Conservation (phyloP, 768 basidiomycete genomes). For the Mycena pura region DNA sequence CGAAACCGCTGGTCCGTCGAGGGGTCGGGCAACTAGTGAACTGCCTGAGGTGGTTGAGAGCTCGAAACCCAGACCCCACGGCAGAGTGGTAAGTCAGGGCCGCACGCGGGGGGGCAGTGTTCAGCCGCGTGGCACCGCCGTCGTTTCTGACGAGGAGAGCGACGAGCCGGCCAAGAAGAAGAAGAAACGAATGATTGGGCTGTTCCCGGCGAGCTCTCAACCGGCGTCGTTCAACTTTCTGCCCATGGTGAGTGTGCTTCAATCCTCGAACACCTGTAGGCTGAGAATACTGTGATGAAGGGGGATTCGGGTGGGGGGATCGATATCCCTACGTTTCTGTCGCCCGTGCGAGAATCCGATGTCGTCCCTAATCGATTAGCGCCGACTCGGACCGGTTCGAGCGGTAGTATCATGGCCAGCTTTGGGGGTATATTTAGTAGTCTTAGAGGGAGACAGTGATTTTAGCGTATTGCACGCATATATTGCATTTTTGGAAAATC, state of each 20-base stretch:
- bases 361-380: slow-evolving; percentile 54
- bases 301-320: slow-evolving; percentile 47
- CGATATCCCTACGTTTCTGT: slow-evolving; percentile 70
- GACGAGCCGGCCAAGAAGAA: slow-evolving; percentile 53
- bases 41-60: slow-evolving; percentile 6
- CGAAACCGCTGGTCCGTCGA: slow-evolving; percentile 4
- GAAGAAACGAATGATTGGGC: slow-evolving; percentile 74
- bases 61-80: slow-evolving; percentile 18
- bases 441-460: slow-evolving; percentile 4
- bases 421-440: slow-evolving; percentile 32
- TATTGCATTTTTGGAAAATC: not conserved
- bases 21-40: slow-evolving; percentile 1
- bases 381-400: slow-evolving; percentile 25
- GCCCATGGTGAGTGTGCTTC: slow-evolving; percentile 41
- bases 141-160: slow-evolving; percentile 31
- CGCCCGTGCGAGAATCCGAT: slow-evolving; percentile 67
- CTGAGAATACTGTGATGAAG: too few relatives aligned
- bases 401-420: slow-evolving; percentile 36
- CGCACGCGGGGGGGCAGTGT: slow-evolving; percentile 33
- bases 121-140: slow-evolving; percentile 23
- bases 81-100: not conserved
- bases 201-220: slow-evolving; percentile 55
- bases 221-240: slow-evolving; percentile 54
- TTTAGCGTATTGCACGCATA: not conserved
- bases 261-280: too few relatives aligned